Evolutionary conservation across 2,329 filamentous ascomycete genomes (phyloP), one percentile per base, ranked within the genome.

Genomic region (Sclerotinia glacialis): DNA sequence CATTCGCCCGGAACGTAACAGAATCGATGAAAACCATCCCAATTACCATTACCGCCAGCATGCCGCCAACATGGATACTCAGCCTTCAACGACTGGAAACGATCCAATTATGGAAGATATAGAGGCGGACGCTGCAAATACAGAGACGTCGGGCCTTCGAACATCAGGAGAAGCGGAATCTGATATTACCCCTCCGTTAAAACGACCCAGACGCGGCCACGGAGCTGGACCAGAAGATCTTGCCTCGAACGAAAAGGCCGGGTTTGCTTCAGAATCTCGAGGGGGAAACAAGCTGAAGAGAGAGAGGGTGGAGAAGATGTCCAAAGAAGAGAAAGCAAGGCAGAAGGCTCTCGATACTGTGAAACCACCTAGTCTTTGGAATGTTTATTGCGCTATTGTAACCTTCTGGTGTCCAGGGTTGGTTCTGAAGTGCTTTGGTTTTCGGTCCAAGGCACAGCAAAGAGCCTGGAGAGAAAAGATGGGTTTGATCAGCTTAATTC

Each of bases 381-480:
- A 93, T 74, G 89, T 96, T 5, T 99, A 99, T 80, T 99, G 95
- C 78, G 89, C 91, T 58, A 86, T 96, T 70, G 80, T 99, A 71
- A 99, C 95, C 0, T 97, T 98, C 75, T 98, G 95, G 93, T 90
- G 87, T 67, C 95, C 95, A 0, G 89, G 93, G 76, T 90, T 94
- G 69, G 79, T 97, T 37, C 82, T 99, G 65, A 86, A 85, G 71
- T 96, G 92, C 78, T 95, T 93, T 74, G 93, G 93, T 49, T 96
- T 91, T 83, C 87, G 88, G 9, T 85, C 91, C 55, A 95, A 91
- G 78, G 92, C 89, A 21, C 92, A 98, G 78, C 90, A 93, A 76
- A 86, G 92, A 74, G 95, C 95, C 2, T 99, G 95, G 95, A 87
- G 95, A 71, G 95, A 99, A 77, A 99, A 99, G 83, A 96, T 99